Conservation (phyloP, 1,284 basidiomycete species). For the Peniophora sp. region DNA sequence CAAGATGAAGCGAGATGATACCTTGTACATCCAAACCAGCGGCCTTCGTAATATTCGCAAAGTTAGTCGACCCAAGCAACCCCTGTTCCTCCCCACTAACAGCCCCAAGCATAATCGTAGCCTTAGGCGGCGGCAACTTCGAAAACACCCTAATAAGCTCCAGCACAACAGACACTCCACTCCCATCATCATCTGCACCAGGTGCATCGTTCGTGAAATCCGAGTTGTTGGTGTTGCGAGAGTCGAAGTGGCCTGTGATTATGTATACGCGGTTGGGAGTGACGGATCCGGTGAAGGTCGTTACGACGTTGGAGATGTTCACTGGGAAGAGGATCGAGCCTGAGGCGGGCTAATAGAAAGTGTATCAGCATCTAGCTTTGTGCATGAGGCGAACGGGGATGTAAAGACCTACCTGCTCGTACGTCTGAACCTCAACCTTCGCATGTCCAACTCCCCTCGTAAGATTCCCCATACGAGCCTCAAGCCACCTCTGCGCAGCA, state of each 20-base stretch:
- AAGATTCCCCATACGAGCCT: slow-evolving; percentile 33
- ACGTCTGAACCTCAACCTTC: slow-evolving; percentile 38
- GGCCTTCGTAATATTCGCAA: slow-evolving; percentile 33
- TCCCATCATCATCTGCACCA: slow-evolving; percentile 40
- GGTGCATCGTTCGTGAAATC: slow-evolving; percentile 39
- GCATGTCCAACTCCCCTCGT: slow-evolving; percentile 34
- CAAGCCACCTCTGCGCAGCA: slow-evolving; percentile 49
- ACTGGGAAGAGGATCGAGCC: slow-evolving; percentile 30
- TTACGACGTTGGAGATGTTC: slow-evolving; percentile 42
- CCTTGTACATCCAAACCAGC: slow-evolving; percentile 40
- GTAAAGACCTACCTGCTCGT: slow-evolving; percentile 14
- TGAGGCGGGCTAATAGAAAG: slow-evolving; percentile 29
- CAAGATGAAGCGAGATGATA: neutral
- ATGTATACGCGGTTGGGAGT: slow-evolving; percentile 45
- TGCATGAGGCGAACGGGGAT: too few species aligned
- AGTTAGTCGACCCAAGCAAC: slow-evolving; percentile 36
- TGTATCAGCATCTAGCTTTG: too few species aligned
- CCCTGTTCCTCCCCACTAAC: slow-evolving; percentile 49
- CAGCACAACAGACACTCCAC: slow-evolving; percentile 44
- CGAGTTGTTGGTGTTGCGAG: slow-evolving; percentile 30
- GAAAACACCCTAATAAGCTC: slow-evolving; percentile 43
- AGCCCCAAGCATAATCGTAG: slow-evolving; percentile 45
- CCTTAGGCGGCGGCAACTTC: slow-evolving; percentile 27
- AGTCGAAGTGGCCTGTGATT: slow-evolving; percentile 27
- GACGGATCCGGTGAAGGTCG: slow-evolving; percentile 37